Evolutionary conservation across 352 stramenopile species (phyloP).

Genomic region (Globisporangium nodosum): DNA sequence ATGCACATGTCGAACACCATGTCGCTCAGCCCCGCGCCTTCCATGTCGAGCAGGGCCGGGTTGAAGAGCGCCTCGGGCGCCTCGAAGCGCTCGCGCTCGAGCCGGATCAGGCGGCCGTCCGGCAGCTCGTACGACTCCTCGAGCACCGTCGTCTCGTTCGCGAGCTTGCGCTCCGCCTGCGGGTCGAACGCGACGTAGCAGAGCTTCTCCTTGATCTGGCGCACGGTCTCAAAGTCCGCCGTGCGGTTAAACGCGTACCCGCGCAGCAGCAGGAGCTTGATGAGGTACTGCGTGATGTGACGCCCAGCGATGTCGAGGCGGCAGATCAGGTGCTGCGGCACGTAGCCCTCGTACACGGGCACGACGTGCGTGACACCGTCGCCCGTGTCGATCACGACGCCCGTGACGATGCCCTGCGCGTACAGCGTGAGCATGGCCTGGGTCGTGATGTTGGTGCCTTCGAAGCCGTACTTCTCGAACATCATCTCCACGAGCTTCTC

Average conservation of each 20-base stretch:
- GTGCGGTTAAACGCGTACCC: slow-evolving; percentile 91
- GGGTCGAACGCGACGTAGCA: slow-evolving; percentile 92
- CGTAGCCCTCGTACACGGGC: slow-evolving; percentile 88
- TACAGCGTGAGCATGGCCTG: slow-evolving; percentile 94
- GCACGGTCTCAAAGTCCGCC: slow-evolving; percentile 91
- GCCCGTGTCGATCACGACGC: slow-evolving; percentile 91
- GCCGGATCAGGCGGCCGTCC: slow-evolving; percentile 93
- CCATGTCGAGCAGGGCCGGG: slow-evolving; percentile 95
- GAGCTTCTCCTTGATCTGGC: slow-evolving; percentile 93
- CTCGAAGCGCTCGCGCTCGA: slow-evolving; percentile 95
- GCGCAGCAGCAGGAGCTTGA: slow-evolving; percentile 82
- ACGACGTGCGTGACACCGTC: slow-evolving; percentile 93
- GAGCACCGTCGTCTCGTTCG: slow-evolving; percentile 89
- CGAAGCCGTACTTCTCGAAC: slow-evolving; percentile 93
- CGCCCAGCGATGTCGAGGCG: slow-evolving; percentile 87
- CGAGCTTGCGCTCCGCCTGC: slow-evolving; percentile 76
- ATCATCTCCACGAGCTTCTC: slow-evolving; percentile 91
- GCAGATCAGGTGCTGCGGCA: slow-evolving; percentile 58
- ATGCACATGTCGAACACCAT: slow-evolving; percentile 98
- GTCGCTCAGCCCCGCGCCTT: slow-evolving; percentile 93
- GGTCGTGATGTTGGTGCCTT: slow-evolving; percentile 86
- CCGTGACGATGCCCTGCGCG: slow-evolving; percentile 85
- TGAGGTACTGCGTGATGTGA: slow-evolving; percentile 92
- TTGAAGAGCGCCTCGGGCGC: slow-evolving; percentile 96
- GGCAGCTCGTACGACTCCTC: slow-evolving; percentile 94